phyloP scores from a whole-genome alignment of 2,329 filamentous ascomycete genomes.

The Byssochlamys sp. region DNA sequence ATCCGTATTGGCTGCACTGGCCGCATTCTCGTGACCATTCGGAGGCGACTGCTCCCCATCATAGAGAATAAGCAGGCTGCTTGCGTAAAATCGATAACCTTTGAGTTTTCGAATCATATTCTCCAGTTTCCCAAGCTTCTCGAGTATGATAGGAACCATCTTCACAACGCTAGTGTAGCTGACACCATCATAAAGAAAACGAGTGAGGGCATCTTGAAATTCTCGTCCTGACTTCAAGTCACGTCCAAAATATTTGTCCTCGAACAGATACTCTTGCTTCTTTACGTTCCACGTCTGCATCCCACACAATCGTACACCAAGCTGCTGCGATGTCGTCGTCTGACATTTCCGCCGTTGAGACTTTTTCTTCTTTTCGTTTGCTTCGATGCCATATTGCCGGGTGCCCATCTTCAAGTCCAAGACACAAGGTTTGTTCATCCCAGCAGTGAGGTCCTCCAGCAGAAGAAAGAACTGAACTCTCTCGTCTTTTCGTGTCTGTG shows the following conservation, averaged over 20 bases:
- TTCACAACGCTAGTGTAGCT: constrained; percentile 69
- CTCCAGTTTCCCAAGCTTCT: constrained; percentile 75
- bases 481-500: constrained; percentile 43
- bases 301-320: constrained; percentile 88
- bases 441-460: constrained; percentile 86
- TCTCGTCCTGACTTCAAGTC: constrained; percentile 76
- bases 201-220: constrained; percentile 77
- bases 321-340: constrained; percentile 77
- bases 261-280: constrained; percentile 78
- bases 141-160: constrained; percentile 78
- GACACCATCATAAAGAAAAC: constrained; percentile 83
- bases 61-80: constrained; percentile 88
- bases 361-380: constrained; percentile 78
- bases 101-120: constrained; percentile 68
- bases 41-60: constrained; percentile 55
- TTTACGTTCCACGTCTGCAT: constrained; percentile 91
- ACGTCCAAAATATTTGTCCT: constrained; percentile 95
- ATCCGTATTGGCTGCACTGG: constrained; percentile 12
- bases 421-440: constrained; percentile 93
- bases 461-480: constrained; percentile 88
- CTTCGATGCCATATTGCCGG: constrained; percentile 88
- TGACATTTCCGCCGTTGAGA: constrained; percentile 91
- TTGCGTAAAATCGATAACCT: constrained; percentile 90
- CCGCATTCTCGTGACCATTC: constrained; percentile 4
- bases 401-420: constrained; percentile 99